Evolutionary conservation across 441 rosid species (phyloP).

Genomic region (Populus hybrid): DNA sequence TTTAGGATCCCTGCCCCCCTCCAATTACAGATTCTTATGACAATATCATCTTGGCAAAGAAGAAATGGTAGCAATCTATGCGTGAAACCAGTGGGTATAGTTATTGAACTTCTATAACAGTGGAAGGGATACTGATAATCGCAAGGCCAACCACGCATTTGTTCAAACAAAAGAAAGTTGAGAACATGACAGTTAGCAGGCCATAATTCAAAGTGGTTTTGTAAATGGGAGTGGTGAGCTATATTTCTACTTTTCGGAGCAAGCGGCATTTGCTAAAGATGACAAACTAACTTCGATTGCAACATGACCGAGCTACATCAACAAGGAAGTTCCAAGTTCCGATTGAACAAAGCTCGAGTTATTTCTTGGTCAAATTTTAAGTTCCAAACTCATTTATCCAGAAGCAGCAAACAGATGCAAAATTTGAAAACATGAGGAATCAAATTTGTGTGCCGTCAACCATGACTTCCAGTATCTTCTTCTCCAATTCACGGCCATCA

Average conservation of each 20-base stretch:
- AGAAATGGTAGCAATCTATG: background rate
- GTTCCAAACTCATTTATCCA: background rate
- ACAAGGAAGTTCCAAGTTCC: background rate
- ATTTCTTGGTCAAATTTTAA: background rate
- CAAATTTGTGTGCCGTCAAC: conserved; percentile 36
- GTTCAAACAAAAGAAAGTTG: no score
- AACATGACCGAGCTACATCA: background rate
- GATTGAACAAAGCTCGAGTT: background rate
- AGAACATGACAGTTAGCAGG: no score
- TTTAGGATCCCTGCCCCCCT: background rate
- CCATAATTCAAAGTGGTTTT: background rate
- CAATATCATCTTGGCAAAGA: background rate
- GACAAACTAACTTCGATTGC: background rate
- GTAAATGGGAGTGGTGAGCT: background rate
- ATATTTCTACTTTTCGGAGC: background rate
- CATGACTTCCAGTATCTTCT: conserved; percentile 34
- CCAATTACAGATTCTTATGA: background rate
- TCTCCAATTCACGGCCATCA: conserved; percentile 44
- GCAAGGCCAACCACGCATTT: no score
- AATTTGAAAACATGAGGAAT: background rate
- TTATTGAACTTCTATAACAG: background rate
- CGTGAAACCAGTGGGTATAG: background rate
- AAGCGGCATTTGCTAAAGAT: background rate
- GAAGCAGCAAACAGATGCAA: background rate
- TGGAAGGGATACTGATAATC: no score